Percentiles rank a stretch among this genome's conserved stretches.
Evolutionary conservation across 2,329 filamentous ascomycete genomes (phyloP).

Genomic region (Malbranchea zuffiana): DNA sequence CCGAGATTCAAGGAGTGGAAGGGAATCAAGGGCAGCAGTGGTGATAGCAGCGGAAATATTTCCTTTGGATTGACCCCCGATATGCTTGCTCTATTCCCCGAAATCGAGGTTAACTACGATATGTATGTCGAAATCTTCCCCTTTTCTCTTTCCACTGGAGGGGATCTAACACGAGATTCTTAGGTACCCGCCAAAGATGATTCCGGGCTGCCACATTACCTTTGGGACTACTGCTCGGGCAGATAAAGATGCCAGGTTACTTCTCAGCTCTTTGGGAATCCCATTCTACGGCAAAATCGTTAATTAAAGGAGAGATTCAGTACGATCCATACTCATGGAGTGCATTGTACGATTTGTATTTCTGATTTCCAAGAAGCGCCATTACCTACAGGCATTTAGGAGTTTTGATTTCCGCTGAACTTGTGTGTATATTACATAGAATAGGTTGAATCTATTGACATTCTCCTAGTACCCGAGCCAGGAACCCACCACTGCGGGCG

Average conservation of each 20-base stretch:
- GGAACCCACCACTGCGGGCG: too few relatives aligned
- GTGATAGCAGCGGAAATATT: conserved; percentile 82
- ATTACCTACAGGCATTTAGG: too few relatives aligned
- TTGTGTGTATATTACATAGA: too few relatives aligned
- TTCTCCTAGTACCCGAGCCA: too few relatives aligned
- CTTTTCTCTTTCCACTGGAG: background rate
- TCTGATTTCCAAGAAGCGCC: too few relatives aligned
- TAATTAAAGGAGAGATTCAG: conserved; percentile 30
- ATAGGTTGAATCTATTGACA: too few relatives aligned
- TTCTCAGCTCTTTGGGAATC: conserved; percentile 60
- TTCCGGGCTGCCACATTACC: conserved; percentile 73
- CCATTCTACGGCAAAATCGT: conserved; percentile 71
- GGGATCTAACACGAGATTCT: background rate
- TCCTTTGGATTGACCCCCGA: conserved; percentile 67
- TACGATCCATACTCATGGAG: too few relatives aligned
- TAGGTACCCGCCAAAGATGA: conserved; percentile 59
- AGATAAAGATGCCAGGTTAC: conserved; percentile 70
- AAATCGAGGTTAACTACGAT: conserved; percentile 90
- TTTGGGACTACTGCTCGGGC: conserved; percentile 76
- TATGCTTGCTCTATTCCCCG: conserved; percentile 74
- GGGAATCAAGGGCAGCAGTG: conserved; percentile 63
- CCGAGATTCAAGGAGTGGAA: conserved; percentile 95
- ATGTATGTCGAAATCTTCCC: conserved; percentile 51
- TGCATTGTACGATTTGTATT: too few relatives aligned
- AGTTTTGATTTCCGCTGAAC: too few relatives aligned